Base-by-base conservation (phyloP, 306 rosid species). In the Cucumis melo region DNA sequence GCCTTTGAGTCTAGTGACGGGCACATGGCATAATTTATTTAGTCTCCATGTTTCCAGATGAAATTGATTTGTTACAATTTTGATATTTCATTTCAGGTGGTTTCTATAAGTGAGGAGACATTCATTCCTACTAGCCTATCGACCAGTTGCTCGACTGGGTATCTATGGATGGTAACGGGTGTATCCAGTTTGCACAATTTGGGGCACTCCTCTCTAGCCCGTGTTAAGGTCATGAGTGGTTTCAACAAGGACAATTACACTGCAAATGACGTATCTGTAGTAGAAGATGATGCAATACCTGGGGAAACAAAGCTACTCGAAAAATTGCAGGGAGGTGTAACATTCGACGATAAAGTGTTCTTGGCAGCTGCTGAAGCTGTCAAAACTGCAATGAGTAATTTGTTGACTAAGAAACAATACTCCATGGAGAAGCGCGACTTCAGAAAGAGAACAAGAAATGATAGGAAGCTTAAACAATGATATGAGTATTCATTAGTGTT, bases 371-470 rank as follows among this genome's bases (percentile, higher is more conserved):
- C 97, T 55, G 93, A 90, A 87, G 97, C 96, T 46, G 85, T 92
- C 75, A 94, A 92, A 87, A 74, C 91, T 23, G 93, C 97, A 81
- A 87, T 94, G 97, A 81, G 91, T 85, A 89, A 88, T 79, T 82
- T 94, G 81, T 81, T 92, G 50, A 89, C 88, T 24, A 94, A 94
- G 83, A 94, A 92, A 85, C 98, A 90, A 38, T 92, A 90, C 91
- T 81, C 95, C 20, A 41, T 80, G 3, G 97, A 90, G 80, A 89
- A 82, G 53, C 87, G 96, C 67, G 97, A 92, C 67, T 87, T 76
- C 82, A 87, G 89, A 80, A 92, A 94, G 93, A 89, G 90, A 85
- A 81, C 87, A 56, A 89, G 99, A 85, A 94, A 94, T 86, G 97
- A 94, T 72, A 89, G 86, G 86, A 94, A 92, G 84, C 76, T 48